Evolutionary conservation across 1,139 yeast species (phyloP).

Genomic region (Hyphopichia buzzinii): DNA sequence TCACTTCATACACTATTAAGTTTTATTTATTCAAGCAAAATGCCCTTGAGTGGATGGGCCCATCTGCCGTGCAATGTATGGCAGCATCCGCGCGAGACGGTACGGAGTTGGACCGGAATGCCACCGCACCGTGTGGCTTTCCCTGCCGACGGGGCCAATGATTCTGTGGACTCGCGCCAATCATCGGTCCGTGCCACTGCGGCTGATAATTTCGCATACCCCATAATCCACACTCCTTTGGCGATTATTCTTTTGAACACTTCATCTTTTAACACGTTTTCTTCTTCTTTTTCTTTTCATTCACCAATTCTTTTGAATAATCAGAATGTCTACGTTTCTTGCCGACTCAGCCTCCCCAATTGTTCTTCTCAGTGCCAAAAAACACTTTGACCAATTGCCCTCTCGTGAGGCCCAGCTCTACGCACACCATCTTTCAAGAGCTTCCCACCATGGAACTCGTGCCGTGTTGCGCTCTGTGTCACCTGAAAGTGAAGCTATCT

Average conservation of each 20-base stretch:
- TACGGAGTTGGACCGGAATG: no score
- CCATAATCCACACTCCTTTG: neutral
- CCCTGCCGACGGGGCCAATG: no score
- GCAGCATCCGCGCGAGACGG: no score
- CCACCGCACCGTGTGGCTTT: no score
- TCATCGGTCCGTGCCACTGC: no score
- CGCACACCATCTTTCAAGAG: slow-evolving; percentile 81
- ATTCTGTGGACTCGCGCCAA: no score
- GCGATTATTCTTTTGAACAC: slow-evolving; percentile 9
- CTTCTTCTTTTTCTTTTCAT: slow-evolving; percentile 2
- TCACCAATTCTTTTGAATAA: no score
- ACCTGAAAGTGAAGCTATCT: slow-evolving; percentile 74
- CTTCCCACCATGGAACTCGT: slow-evolving; percentile 79
- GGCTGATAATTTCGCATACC: no score
- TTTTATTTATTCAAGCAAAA: no score
- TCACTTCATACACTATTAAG: no score
- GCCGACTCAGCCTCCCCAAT: slow-evolving; percentile 49
- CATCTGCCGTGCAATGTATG: no score
- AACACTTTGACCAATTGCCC: slow-evolving; percentile 42
- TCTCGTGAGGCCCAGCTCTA: slow-evolving; percentile 46
- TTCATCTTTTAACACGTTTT: slow-evolving; percentile 1
- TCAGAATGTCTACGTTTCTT: slow-evolving; percentile 19
- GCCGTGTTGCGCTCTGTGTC: slow-evolving; percentile 82
- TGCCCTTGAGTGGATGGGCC: no score
- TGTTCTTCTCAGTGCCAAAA: slow-evolving; percentile 40